Evolutionary conservation across 495 filamentous ascomycete species (phyloP), one percentile per base, ranked within the genome.

Genomic region (Neurospora discreta): DNA sequence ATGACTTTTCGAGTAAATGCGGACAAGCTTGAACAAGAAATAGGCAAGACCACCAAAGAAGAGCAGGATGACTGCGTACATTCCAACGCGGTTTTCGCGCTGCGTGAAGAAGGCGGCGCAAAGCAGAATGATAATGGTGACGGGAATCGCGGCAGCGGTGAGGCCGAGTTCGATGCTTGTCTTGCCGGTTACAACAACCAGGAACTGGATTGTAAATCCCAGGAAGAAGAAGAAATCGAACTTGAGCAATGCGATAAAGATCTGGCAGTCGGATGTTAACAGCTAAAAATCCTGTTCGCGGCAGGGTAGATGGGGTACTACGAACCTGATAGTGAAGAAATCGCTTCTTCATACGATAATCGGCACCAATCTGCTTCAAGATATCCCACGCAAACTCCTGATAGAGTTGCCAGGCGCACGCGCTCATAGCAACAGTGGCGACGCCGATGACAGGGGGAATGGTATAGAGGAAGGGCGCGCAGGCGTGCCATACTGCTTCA

Each of bases 201-300:
- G 85, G 82, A 99, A 98, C 78, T 99, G 95, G 43, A 99, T 91
- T 7, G 94, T 98, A 78, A 99, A 99, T 16, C 94, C 95, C 69
- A 99, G 89, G 87, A 99, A 99, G 87, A 99, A 97, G 88, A 99
- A 99, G 81, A 99, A 98, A 83, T 99, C 95, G 81, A 99, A 99
- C 81, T 99, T 99, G 69, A 99, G 86, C 11, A 98, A 88, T 42
- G 96, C 92, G 77, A 99, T 98, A 82, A 97, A 99, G 77, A 99
- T 94, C 94, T 98, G 74, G 33, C 69, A 30, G 9, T 52, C 42
- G n/a, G 23, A 3, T 36, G 71, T 89, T 74, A 86, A 80, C 26
- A 40, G 42, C 30, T 38, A 23, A 23, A n/a, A 36, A 15, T 26
- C 20, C 11, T 23, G 26, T 58, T 58, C 20, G 11, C 46, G n/a